Conservation (phyloP, 192 early-diverging fungal species). For the Coemansia sp. region DNA sequence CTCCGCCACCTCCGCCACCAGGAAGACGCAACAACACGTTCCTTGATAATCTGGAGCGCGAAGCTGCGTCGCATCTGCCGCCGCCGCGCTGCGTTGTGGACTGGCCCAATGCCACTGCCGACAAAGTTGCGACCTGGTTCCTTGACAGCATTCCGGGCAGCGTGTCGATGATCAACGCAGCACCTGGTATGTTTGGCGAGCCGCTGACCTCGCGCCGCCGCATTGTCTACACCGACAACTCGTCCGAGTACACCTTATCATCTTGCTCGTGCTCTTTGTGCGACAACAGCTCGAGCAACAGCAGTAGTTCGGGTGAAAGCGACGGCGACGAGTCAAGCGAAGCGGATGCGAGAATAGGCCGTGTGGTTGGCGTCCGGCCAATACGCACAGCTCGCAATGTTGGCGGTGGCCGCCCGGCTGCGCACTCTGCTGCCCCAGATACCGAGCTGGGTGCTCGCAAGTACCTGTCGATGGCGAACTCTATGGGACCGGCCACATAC, state of each 20-base stretch:
- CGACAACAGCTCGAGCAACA: not conserved
- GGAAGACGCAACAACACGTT: slow-evolving; percentile 3
- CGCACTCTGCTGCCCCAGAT: not conserved
- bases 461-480: not conserved
- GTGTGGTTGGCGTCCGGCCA: not conserved
- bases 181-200: slow-evolving; percentile 33
- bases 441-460: not conserved
- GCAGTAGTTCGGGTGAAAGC: not conserved
- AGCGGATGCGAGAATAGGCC: not conserved
- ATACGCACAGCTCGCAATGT: not conserved
- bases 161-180: slow-evolving; percentile 40
- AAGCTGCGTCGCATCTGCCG: slow-evolving; percentile 24
- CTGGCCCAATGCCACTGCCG: slow-evolving; percentile 40
- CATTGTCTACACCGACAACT: slow-evolving; percentile 22
- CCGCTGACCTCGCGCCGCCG: slow-evolving; percentile 22
- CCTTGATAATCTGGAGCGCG: slow-evolving; percentile 27
- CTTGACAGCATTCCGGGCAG: slow-evolving; percentile 54
- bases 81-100: slow-evolving; percentile 47
- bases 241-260: slow-evolving; percentile 34
- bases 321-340: not conserved
- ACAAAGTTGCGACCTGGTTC: slow-evolving; percentile 55
- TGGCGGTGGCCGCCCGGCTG: not conserved
- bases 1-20: not conserved
- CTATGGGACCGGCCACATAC: slow-evolving; percentile 8
- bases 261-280: slow-evolving; percentile 47